Base-by-base conservation (phyloP, 2,329 filamentous ascomycete genomes). In the Periconia macrospinosa region DNA sequence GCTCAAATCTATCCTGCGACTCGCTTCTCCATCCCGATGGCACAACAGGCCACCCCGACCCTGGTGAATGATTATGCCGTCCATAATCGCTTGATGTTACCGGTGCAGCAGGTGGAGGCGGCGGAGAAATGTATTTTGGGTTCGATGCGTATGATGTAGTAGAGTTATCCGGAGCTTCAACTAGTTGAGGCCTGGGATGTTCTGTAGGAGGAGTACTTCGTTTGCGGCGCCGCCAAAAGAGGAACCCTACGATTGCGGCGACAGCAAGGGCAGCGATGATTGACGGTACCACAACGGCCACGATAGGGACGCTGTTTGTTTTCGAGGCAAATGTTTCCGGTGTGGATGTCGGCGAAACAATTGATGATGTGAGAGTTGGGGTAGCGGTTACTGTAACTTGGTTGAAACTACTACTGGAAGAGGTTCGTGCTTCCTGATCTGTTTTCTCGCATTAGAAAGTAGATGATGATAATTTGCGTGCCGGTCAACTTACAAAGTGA, bases 161-260 rank as follows among this genome's bases (percentile, higher is more conserved):
- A 11, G 3, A 11, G 17, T 20, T 42, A 19, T 18, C 17, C 41
- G 41, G 6, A 15, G 17, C 41, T 23, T 23, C 42, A 10, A 6
- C 6, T 9, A 44, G 10, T 27, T 44, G 18, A 23, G 20, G 14
- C 2, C 3, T 13, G 20, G 13, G 3, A n/a, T 14, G 8, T 14
- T 27, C 20, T 27, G 14, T 17, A 8, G 30, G 17, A 47, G n/a
- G 17, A 47, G n/a, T 18, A 3, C 30, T 42, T 6, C 48, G 42
- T n/a, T 51, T 45, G 3, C 51, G 48, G 15, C 54, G 45, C n/a
- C 40, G 45, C n/a, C 40, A 54, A 35, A 54, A 47, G 13, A 57
- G 15, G 1, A 57, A 27, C 3, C 51, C 48, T 1, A 52, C 35
- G 8, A 51, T 35, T 3, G 40, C 35, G 1, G 48, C 51, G 27